Percentiles rank a stretch among this genome's conserved stretches.
Conservation (phyloP, 2,329 filamentous ascomycete species). For the Emmonsia crescens region DNA sequence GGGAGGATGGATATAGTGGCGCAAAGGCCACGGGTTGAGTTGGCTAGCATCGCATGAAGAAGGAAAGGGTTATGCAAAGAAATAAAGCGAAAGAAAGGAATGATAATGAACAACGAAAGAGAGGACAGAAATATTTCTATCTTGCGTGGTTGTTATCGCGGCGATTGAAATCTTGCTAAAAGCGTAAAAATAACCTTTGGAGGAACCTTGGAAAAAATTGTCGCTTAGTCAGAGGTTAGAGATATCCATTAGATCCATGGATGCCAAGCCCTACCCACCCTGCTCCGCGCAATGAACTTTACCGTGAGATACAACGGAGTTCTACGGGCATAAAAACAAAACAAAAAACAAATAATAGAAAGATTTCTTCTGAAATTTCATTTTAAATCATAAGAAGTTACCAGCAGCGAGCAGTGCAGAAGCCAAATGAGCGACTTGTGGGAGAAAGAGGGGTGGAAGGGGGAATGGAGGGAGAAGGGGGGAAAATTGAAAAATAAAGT, state of each 20-base stretch:
- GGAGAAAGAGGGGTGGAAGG: background rate
- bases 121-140: background rate
- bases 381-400: background rate
- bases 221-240: background rate
- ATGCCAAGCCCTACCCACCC: background rate
- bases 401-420: background rate
- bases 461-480: too few relatives aligned
- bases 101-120: background rate
- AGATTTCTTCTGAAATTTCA: background rate
- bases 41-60: slow-evolving; percentile 2
- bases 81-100: background rate
- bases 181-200: too few relatives aligned
- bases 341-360: background rate
- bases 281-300: too few relatives aligned
- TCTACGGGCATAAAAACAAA: background rate
- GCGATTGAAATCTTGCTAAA: background rate
- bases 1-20: background rate
- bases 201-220: background rate
- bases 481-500: background rate
- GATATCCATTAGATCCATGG: too few relatives aligned
- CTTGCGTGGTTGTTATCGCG: background rate
- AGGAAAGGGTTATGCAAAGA: background rate
- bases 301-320: too few relatives aligned
- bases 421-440: background rate
- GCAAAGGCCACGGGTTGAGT: background rate